phyloP scores from a whole-genome alignment of 31 red algal genomes.

The Pterothamnion heteromorphum region DNA sequence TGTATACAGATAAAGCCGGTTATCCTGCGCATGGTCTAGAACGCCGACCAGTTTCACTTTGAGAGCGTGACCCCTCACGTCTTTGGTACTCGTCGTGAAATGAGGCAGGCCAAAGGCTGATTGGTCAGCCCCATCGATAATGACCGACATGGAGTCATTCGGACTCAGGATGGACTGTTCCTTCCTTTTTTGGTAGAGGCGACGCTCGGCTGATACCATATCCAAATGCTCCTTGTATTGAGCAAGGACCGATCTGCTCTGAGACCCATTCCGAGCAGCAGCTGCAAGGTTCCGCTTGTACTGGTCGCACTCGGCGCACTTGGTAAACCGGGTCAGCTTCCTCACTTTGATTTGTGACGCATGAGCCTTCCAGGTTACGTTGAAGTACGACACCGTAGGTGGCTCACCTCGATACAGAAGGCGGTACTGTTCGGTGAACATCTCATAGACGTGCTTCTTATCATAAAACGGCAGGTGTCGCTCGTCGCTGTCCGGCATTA shows the following conservation, averaged over 20 bases:
- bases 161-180: neutral
- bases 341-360: neutral
- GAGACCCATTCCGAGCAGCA: neutral
- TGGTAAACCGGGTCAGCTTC: neutral
- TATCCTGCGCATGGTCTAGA: neutral
- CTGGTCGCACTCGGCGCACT: neutral
- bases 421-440: neutral
- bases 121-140: no score
- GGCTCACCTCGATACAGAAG: neutral
- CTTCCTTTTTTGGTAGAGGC: neutral
- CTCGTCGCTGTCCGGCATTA: neutral
- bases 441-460: neutral
- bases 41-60: neutral
- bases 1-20: neutral
- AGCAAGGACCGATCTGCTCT: neutral
- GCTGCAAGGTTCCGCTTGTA: neutral
- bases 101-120: no score
- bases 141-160: neutral
- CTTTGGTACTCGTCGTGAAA: no score
- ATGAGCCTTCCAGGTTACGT: neutral
- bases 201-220: neutral
- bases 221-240: neutral
- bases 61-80: no score
- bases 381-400: no score
- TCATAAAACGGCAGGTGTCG: neutral